Percentiles rank a stretch among this genome's conserved stretches.
Evolutionary conservation across 2,329 filamentous ascomycete genomes (phyloP).

Genomic region (Annulohypoxylon truncatum): DNA sequence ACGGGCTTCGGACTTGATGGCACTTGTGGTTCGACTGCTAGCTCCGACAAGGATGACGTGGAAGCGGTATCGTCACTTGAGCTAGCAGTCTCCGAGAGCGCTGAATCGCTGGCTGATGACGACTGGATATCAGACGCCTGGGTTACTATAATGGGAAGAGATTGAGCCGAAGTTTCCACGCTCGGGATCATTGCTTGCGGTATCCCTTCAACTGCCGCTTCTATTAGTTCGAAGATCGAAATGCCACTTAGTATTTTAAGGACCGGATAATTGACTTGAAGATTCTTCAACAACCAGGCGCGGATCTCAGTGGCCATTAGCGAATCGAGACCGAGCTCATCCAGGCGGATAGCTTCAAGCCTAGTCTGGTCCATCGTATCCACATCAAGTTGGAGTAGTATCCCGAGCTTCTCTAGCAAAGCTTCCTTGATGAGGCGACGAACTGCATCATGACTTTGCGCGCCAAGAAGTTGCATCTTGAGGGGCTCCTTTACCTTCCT

Average conservation of each 20-base stretch:
- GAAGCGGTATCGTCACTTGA: neutral
- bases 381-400: neutral
- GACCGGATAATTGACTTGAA: conserved; percentile 34
- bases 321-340: conserved; percentile 33
- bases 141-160: no score
- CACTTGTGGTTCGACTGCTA: neutral
- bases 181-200: neutral
- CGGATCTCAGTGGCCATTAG: conserved; percentile 34
- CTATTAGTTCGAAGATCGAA: conserved; percentile 19
- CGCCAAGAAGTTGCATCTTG: neutral
- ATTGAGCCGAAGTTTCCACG: neutral
- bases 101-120: neutral
- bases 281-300: conserved; percentile 28
- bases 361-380: neutral
- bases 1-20: neutral
- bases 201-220: neutral
- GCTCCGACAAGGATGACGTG: neutral
- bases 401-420: neutral
- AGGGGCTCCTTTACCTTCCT: neutral
- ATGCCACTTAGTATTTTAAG: conserved; percentile 33
- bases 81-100: no score
- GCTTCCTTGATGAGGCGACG: neutral
- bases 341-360: neutral
- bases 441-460: neutral
- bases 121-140: neutral